A percentile compares a stretch with the other conserved stretches of the same genome.
phyloP scores from a whole-genome alignment of 2,329 filamentous ascomycete species.

The Diaporthe nobilis region DNA sequence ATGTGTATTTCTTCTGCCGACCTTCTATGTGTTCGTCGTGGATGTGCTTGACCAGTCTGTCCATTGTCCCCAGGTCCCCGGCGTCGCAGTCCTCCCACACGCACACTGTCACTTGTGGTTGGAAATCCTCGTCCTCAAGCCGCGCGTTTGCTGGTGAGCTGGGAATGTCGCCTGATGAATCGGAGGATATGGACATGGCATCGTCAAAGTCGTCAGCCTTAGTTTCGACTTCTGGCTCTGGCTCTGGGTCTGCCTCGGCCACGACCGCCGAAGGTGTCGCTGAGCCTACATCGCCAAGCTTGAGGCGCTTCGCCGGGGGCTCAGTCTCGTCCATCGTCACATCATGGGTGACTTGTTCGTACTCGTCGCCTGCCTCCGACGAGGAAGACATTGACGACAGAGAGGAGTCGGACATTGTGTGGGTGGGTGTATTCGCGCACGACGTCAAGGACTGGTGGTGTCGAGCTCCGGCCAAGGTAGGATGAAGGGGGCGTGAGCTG shows the following conservation, averaged over 20 bases:
- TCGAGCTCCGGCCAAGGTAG: background rate
- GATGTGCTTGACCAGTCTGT: constrained; percentile 84
- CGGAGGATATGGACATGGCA: constrained; percentile 70
- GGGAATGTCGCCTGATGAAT: constrained; percentile 88
- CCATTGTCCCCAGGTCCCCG: constrained; percentile 84
- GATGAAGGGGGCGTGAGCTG: background rate
- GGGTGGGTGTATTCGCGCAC: background rate
- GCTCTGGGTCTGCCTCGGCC: constrained; percentile 61
- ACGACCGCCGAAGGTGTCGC: constrained; percentile 61
- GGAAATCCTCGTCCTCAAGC: constrained; percentile 80
- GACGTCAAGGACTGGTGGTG: background rate
- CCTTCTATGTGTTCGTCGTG: constrained; percentile 95
- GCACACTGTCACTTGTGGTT: constrained; percentile 84
- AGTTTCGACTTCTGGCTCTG: constrained; percentile 63
- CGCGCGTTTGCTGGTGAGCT: constrained; percentile 77
- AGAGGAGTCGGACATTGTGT: constrained; percentile 57
- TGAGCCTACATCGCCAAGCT: constrained; percentile 58
- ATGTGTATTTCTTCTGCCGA: constrained; percentile 96
- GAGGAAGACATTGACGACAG: constrained; percentile 63
- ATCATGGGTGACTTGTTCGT: constrained; percentile 62
- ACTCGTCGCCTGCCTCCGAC: constrained; percentile 55
- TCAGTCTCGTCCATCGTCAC: constrained; percentile 54
- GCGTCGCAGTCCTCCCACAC: constrained; percentile 82
- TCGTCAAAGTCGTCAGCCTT: constrained; percentile 68
- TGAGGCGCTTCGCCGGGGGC: constrained; percentile 63